Evolutionary conservation across 495 filamentous ascomycete genomes (phyloP).

Genomic region (Beverwykella pulmonaria): DNA sequence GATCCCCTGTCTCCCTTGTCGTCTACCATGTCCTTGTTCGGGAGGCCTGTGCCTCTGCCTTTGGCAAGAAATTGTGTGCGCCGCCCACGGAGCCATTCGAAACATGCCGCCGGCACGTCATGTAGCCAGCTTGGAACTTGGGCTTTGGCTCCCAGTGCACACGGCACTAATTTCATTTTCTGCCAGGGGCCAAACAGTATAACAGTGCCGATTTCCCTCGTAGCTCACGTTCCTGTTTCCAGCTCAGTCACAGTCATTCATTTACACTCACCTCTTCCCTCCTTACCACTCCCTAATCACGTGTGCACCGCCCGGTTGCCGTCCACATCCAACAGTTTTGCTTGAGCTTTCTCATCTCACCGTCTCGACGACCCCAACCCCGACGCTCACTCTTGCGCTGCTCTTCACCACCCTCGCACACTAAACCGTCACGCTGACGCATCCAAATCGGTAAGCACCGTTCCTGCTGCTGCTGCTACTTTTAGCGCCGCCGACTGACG

Average conservation of each 20-base stretch:
- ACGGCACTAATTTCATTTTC: conserved; percentile 33
- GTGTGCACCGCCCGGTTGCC: conserved; percentile 29
- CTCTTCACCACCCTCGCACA: not conserved
- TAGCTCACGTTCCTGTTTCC: conserved; percentile 1
- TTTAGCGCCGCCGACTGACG: conserved; percentile 23
- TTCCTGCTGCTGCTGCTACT: not conserved
- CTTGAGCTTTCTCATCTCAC: not conserved
- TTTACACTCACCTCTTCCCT: not conserved
- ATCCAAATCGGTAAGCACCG: conserved; percentile 15
- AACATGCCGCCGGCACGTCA: conserved; percentile 38
- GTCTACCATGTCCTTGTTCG: not conserved
- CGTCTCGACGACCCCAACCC: not conserved
- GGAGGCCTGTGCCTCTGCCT: not conserved
- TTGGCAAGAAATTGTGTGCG: not conserved
- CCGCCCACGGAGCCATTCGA: conserved; percentile 23
- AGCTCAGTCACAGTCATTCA: conserved; percentile 5
- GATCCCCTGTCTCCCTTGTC: not conserved
- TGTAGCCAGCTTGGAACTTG: conserved; percentile 19
- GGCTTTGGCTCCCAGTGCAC: conserved; percentile 22
- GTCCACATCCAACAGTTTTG: conserved; percentile 26
- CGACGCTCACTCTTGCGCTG: conserved; percentile 5
- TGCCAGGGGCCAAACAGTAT: conserved; percentile 29
- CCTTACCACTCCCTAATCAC: not conserved
- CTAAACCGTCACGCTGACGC: conserved; percentile 15
- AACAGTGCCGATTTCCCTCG: conserved; percentile 11